Percentiles rank a stretch among this genome's conserved stretches.
These are phyloP conservation scores for Puccinia novopanici DNA, from an alignment of 1,284 basidiomycete species.

Conservation along the genomic window DNA sequence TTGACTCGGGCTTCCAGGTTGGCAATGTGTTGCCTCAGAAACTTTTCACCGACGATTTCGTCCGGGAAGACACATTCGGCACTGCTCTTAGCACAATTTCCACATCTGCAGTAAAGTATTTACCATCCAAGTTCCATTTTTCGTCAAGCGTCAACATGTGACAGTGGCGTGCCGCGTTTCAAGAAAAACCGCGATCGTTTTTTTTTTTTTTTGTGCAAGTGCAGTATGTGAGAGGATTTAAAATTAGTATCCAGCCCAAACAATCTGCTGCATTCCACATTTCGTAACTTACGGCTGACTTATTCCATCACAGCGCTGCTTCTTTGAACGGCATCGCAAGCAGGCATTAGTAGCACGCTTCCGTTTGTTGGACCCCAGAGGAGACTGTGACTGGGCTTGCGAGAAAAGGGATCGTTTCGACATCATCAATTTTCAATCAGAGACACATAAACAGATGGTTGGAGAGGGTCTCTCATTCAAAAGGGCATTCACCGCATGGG, in stretches of 20 bases:
- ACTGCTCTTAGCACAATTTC: slow-evolving; percentile 37
- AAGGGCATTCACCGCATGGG: neutral
- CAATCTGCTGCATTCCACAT: neutral
- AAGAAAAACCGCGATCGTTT: neutral
- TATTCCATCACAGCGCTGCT: slow-evolving; percentile 47
- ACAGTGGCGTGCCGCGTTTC: too few relatives aligned
- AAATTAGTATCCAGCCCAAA: neutral
- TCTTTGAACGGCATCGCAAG: slow-evolving; percentile 34
- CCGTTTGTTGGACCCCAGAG: slow-evolving; percentile 15
- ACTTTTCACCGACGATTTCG: slow-evolving; percentile 42
- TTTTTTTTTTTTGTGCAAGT: neutral
- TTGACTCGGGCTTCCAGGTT: slow-evolving; percentile 28
- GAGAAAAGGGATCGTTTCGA: neutral
- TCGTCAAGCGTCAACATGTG: neutral
- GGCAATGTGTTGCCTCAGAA: slow-evolving; percentile 44
- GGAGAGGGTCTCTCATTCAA: neutral
- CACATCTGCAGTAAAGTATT: slow-evolving; percentile 14
- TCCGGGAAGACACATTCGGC: slow-evolving; percentile 43
- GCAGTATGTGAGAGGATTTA: neutral
- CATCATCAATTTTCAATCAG: neutral
- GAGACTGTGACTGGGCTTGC: neutral
- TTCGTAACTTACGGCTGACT: slow-evolving; percentile 26
- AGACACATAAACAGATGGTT: neutral
- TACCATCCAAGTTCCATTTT: neutral
- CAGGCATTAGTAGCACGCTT: slow-evolving; percentile 47